Percentiles rank a stretch among this genome's conserved stretches.
Evolutionary conservation across 148 eudicot species (phyloP).

Genomic region (Vaccinium myrtillus): DNA sequence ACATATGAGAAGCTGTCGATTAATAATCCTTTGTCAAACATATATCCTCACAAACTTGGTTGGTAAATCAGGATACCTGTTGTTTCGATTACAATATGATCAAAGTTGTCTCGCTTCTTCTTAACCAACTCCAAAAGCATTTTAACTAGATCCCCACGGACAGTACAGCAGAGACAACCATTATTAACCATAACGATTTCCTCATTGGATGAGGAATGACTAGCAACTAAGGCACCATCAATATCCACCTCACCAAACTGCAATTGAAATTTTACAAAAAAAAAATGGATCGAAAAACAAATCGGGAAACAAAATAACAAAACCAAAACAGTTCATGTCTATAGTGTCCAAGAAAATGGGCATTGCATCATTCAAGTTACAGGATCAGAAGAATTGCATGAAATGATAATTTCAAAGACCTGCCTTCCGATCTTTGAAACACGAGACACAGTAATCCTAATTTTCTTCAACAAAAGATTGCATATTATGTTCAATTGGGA

Average conservation of each 20-base stretch:
- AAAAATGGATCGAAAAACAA: not conserved
- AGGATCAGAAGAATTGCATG: not conserved
- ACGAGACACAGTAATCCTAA: not conserved
- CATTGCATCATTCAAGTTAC: not conserved
- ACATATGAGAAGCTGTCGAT: not conserved
- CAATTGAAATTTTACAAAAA: constrained; percentile 19
- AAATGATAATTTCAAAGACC: not conserved
- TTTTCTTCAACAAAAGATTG: not conserved
- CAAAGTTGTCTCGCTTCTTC: constrained; percentile 75
- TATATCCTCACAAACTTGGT: not conserved
- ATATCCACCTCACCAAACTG: constrained; percentile 98
- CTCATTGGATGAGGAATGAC: constrained; percentile 84
- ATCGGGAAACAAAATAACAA: not conserved
- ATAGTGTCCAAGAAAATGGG: too few species aligned
- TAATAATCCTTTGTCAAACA: not conserved
- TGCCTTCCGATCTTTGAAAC: not conserved
- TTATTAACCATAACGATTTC: constrained; percentile 94
- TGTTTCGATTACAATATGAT: constrained; percentile 94
- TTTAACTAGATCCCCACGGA: constrained; percentile 88
- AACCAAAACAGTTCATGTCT: not conserved
- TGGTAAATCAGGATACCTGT: constrained; percentile 52
- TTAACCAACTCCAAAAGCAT: constrained; percentile 81
- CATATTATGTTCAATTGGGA: not conserved
- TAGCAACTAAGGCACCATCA: constrained; percentile 91
- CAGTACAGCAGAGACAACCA: constrained; percentile 91